phyloP scores from a whole-genome alignment of 2,329 filamentous ascomycete species.

The Cytospora chrysosperma region DNA sequence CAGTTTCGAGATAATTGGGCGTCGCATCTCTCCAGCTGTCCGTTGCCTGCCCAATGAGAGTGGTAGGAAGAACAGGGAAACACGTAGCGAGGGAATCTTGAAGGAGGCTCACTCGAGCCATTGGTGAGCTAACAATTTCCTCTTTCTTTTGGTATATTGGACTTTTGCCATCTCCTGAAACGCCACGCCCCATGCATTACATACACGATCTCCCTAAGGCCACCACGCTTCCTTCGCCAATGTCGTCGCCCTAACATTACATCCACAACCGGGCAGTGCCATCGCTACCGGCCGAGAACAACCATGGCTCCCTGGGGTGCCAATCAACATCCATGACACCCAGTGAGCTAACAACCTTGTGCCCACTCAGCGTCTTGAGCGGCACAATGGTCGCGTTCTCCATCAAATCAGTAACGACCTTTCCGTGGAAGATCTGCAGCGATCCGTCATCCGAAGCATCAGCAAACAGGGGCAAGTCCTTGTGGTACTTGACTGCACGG shows the following conservation, averaged over 20 bases:
- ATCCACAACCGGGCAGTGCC: constrained; percentile 90
- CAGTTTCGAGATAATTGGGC: constrained; percentile 10
- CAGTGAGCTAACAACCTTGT: constrained; percentile 80
- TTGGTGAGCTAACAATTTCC: constrained; percentile 8
- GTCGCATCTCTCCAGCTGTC: constrained; percentile 3
- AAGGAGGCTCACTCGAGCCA: constrained; percentile 1
- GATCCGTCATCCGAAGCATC: constrained; percentile 94
- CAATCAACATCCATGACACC: constrained; percentile 94
- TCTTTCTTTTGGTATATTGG: constrained; percentile 21
- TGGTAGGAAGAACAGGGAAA: neutral
- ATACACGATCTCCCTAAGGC: neutral
- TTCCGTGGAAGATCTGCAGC: constrained; percentile 94
- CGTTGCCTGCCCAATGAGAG: constrained; percentile 6
- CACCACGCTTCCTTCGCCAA: neutral
- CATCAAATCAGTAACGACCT: constrained; percentile 91
- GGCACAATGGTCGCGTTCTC: constrained; percentile 96
- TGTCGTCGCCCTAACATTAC: constrained; percentile 35
- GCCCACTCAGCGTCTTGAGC: constrained; percentile 87
- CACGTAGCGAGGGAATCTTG: neutral
- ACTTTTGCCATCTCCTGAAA: constrained; percentile 19
- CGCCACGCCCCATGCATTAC: constrained; percentile 21
- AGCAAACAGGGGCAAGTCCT: constrained; percentile 80
- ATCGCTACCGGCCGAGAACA: constrained; percentile 90
- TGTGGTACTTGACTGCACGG: constrained; percentile 83
- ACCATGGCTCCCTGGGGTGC: constrained; percentile 94